These are phyloP conservation scores for Niveomyces coronatus DNA, from an alignment of 2,329 filamentous ascomycete genomes.

Conservation along the genomic window DNA sequence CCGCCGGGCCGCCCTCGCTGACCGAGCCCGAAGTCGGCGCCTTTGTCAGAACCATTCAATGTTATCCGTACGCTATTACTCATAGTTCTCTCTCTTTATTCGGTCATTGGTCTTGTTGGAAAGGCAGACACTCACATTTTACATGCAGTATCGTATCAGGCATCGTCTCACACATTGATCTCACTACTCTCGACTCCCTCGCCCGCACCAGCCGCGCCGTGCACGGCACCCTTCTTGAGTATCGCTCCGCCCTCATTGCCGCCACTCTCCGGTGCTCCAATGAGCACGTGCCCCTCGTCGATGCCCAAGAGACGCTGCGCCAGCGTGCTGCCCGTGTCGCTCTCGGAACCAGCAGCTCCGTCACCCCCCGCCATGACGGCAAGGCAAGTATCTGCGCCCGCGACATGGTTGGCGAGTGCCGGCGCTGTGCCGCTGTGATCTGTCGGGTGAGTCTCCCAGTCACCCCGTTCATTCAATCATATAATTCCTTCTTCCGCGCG, in stretches of 20 bases:
- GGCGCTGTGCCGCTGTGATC: constrained; percentile 64
- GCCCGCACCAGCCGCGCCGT: constrained; percentile 74
- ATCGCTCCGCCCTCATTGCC: constrained; percentile 60
- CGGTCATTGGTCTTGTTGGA: neutral
- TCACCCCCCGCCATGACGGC: constrained; percentile 45
- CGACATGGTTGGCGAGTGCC: constrained; percentile 78
- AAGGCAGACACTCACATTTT: neutral
- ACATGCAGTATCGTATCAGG: constrained; percentile 61
- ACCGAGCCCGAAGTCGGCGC: constrained; percentile 14
- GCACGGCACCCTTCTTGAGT: constrained; percentile 67
- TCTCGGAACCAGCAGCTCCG: constrained; percentile 44
- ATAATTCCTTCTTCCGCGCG: too few relatives aligned
- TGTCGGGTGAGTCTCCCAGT: constrained; percentile 70
- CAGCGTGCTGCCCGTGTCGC: constrained; percentile 41
- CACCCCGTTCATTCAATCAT: too few relatives aligned
- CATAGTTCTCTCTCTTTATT: neutral
- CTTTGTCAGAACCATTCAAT: constrained; percentile 23
- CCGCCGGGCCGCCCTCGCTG: neutral
- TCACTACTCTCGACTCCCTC: constrained; percentile 77
- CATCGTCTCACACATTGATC: constrained; percentile 68
- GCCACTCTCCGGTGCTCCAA: constrained; percentile 74
- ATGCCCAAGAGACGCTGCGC: constrained; percentile 45
- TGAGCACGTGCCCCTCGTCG: constrained; percentile 48
- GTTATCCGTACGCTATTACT: constrained; percentile 23
- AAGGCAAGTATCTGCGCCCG: constrained; percentile 73